Evolutionary conservation across 495 filamentous ascomycete genomes (phyloP).

Genomic region (Copromyces sp.): DNA sequence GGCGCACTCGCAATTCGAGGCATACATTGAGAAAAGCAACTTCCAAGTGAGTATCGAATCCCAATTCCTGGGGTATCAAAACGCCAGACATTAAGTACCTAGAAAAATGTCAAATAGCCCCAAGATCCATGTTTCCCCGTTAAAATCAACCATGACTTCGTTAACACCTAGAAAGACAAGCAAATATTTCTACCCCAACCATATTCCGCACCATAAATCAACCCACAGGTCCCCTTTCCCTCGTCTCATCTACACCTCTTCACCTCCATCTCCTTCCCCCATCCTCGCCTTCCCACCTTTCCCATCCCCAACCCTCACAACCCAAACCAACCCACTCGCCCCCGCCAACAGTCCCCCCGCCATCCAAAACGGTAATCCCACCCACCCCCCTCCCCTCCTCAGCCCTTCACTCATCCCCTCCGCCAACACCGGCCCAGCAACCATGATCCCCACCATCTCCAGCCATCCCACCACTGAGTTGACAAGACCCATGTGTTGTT

Average conservation of each 20-base stretch:
- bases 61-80: no score
- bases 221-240: no score
- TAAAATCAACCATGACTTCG: no score
- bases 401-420: constrained; percentile 18
- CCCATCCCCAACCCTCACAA: constrained; percentile 14
- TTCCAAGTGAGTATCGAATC: no score
- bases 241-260: background rate
- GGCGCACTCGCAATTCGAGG: no score
- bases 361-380: constrained; percentile 19
- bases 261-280: background rate
- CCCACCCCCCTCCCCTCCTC: constrained; percentile 15
- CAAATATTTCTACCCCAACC: no score
- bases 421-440: constrained; percentile 19
- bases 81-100: no score
- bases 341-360: constrained; percentile 13
- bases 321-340: constrained; percentile 7
- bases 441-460: constrained; percentile 17
- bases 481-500: constrained; percentile 23
- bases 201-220: no score
- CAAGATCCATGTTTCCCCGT: no score
- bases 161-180: no score
- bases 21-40: no score
- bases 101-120: no score
- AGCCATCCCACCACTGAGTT: constrained; percentile 22
- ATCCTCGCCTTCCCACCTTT: background rate